A percentile compares a stretch with the other conserved stretches of the same genome.
Conservation (phyloP, 2,329 filamentous ascomycete genomes). For the Dactylellina cionopaga region DNA sequence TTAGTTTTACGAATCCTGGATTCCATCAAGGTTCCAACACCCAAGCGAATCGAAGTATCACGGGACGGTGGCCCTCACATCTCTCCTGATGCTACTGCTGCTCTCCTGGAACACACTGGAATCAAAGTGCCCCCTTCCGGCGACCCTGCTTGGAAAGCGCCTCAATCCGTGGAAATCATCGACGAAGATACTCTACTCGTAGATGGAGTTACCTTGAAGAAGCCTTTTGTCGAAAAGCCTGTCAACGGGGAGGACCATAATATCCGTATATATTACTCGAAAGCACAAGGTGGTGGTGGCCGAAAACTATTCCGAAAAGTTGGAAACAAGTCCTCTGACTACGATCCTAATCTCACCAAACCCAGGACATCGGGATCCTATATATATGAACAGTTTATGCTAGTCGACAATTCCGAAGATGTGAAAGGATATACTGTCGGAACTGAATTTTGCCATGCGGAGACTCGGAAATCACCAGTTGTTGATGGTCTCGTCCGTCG, state of each 20-base stretch:
- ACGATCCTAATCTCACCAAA: conserved; percentile 77
- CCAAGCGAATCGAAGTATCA: conserved; percentile 86
- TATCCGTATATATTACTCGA: conserved; percentile 96
- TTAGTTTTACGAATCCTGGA: conserved; percentile 89
- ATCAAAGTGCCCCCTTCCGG: conserved; percentile 66
- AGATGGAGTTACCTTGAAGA: conserved; percentile 81
- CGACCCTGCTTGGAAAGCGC: conserved; percentile 62
- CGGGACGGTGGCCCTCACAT: conserved; percentile 88
- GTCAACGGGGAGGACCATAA: conserved; percentile 99
- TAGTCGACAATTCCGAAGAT: conserved; percentile 95
- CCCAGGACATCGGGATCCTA: conserved; percentile 86
- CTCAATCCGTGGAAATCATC: conserved; percentile 81
- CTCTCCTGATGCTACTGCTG: conserved; percentile 79
- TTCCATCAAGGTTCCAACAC: conserved; percentile 87
- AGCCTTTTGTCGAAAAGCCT: conserved; percentile 98
- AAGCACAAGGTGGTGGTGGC: conserved; percentile 84
- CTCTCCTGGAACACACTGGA: conserved; percentile 82
- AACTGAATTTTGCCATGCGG: conserved; percentile 89
- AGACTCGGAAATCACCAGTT: conserved; percentile 95
- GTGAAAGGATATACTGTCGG: conserved; percentile 99
- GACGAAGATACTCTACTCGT: conserved; percentile 88
- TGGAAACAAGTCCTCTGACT: conserved; percentile 98
- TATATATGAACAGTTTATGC: conserved; percentile 96
- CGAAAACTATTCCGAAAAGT: conserved; percentile 94
- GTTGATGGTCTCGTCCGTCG: conserved; percentile 95